Percentiles rank a stretch among this genome's conserved stretches.
Evolutionary conservation across 192 early-diverging fungal species (phyloP).

Genomic region (Dissophora ornata): DNA sequence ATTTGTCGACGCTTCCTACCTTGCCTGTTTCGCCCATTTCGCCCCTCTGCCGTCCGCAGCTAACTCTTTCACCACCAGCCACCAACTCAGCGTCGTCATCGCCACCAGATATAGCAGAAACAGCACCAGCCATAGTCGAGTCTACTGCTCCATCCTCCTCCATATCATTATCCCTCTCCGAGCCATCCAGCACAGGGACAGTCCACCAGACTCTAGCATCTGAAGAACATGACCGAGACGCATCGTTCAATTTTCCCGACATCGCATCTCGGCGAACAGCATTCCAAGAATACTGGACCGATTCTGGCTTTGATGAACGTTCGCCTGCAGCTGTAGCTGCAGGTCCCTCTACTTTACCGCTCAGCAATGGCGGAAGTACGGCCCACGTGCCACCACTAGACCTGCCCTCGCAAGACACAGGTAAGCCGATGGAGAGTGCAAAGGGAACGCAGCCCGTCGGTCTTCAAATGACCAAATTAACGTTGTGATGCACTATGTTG

Average conservation of each 20-base stretch:
- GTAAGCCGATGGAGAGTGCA: too few relatives aligned
- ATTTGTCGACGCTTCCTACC: conserved; percentile 22
- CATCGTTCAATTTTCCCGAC: background rate
- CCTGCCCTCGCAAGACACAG: too few relatives aligned
- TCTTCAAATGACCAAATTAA: too few relatives aligned
- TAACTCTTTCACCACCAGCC: background rate
- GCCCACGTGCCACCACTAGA: too few relatives aligned
- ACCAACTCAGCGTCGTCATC: background rate
- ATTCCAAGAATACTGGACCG: conserved; percentile 25
- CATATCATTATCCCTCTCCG: too few relatives aligned
- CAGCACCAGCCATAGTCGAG: too few relatives aligned
- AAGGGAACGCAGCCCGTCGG: too few relatives aligned
- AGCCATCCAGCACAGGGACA: background rate
- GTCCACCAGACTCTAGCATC: background rate
- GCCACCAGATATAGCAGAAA: too few relatives aligned
- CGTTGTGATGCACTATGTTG: too few relatives aligned
- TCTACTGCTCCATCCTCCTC: too few relatives aligned
- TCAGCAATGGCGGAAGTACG: too few relatives aligned
- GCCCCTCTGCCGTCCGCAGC: conserved; percentile 1
- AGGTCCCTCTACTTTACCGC: too few relatives aligned
- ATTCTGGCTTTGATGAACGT: conserved; percentile 42
- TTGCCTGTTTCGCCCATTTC: conserved; percentile 1
- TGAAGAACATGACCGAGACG: background rate
- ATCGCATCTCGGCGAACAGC: conserved; percentile 7
- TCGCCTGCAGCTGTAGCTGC: background rate